Percentiles rank a stretch among this genome's conserved stretches.
Conservation (phyloP, 2,329 filamentous ascomycete species). For the Penicillium sp. region DNA sequence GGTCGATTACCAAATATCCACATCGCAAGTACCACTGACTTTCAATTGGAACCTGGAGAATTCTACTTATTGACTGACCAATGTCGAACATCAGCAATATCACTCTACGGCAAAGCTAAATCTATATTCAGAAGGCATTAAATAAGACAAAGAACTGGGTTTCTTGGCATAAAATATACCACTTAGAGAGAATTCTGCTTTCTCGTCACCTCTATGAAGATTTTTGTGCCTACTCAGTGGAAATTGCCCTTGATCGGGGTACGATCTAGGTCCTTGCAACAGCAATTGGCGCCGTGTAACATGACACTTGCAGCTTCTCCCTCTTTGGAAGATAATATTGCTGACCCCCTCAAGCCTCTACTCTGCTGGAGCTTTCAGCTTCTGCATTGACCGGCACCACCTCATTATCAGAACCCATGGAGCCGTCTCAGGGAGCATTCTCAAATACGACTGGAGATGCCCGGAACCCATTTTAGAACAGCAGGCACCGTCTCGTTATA, state of each 20-base stretch:
- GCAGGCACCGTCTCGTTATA: not conserved
- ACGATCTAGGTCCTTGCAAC: no score
- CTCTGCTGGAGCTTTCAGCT: not conserved
- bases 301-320: no score
- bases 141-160: not conserved
- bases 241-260: no score
- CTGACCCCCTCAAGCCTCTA: no score
- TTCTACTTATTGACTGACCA: not conserved
- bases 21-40: not conserved
- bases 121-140: not conserved
- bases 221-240: no score
- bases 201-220: no score
- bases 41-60: not conserved
- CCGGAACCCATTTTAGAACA: not conserved
- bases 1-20: not conserved
- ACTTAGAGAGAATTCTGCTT: no score
- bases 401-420: not conserved
- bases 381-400: not conserved
- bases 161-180: not conserved
- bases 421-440: not conserved
- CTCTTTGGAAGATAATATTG: no score
- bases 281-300: no score
- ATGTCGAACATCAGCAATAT: not conserved
- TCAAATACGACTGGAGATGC: not conserved
- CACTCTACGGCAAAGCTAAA: not conserved